Percentiles rank a stretch among this genome's conserved stretches.
These are phyloP conservation scores for Populus trichocarpa DNA, from an alignment of 441 rosid species.

Conservation along the genomic window DNA sequence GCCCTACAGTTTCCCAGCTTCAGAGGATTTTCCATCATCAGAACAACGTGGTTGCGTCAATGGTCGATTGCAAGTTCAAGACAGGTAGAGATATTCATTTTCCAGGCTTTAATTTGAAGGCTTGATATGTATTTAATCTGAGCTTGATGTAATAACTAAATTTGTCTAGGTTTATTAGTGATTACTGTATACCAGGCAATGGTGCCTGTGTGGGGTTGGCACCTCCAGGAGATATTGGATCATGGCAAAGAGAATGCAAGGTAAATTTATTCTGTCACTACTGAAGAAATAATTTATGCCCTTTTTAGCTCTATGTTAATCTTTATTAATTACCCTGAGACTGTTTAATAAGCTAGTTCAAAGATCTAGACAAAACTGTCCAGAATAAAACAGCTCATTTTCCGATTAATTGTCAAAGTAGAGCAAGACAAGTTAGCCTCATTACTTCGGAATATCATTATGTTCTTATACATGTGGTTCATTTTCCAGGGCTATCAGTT, in stretches of 20 bases:
- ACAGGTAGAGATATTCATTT: slow-evolving; percentile 38
- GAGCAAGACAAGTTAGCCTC: neutral
- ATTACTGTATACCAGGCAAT: slow-evolving; percentile 34
- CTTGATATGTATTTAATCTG: neutral
- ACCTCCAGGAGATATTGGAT: slow-evolving; percentile 65
- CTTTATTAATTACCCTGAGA: neutral
- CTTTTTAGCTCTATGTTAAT: neutral
- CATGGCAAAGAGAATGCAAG: slow-evolving; percentile 46
- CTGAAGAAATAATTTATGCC: no score
- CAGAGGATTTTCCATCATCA: slow-evolving; percentile 50
- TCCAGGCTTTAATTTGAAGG: neutral
- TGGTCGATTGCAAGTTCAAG: slow-evolving; percentile 63
- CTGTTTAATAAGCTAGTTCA: neutral
- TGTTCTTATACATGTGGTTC: neutral
- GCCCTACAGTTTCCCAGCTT: slow-evolving; percentile 80
- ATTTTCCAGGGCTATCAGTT: slow-evolving; percentile 48
- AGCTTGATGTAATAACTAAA: neutral
- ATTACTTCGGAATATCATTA: neutral
- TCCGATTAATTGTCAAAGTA: neutral
- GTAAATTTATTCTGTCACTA: neutral
- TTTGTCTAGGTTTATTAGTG: slow-evolving; percentile 35
- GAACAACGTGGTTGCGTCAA: slow-evolving; percentile 57
- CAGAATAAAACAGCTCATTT: neutral
- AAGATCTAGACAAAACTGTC: neutral
- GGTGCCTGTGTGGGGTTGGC: slow-evolving; percentile 68